A percentile compares a stretch with the other conserved stretches of the same genome.
phyloP scores from a whole-genome alignment of 2,329 filamentous ascomycete species.

The Talaromyces albobiverticillius region DNA sequence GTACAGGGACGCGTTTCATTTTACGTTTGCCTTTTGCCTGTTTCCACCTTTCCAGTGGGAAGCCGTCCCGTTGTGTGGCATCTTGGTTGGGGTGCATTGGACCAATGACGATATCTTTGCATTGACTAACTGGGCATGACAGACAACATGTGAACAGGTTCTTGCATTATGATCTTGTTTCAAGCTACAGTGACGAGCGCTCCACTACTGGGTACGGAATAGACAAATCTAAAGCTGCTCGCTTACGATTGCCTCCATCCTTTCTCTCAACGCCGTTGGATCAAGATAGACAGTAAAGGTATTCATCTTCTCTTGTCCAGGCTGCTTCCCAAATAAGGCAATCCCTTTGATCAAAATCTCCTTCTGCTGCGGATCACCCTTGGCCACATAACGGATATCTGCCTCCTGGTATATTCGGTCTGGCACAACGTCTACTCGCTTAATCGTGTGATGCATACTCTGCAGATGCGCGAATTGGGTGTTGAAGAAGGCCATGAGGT shows the following conservation, averaged over 20 bases:
- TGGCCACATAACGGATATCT: constrained; percentile 9
- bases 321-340: constrained; percentile 9
- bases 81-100: no score
- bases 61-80: no score
- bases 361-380: constrained; percentile 12
- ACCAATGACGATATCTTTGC: no score
- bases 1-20: not conserved
- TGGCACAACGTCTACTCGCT: constrained; percentile 11
- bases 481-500: constrained; percentile 8
- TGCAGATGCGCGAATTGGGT: constrained; percentile 5
- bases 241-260: constrained; percentile 1
- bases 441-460: constrained; percentile 14
- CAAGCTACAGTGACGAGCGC: no score
- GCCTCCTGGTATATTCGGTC: constrained; percentile 15
- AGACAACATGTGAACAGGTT: no score
- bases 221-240: not conserved
- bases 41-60: no score
- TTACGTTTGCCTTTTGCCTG: not conserved
- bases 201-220: no score
- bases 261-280: constrained; percentile 6
- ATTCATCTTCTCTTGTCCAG: constrained; percentile 7
- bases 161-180: no score
- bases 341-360: constrained; percentile 9
- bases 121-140: no score
- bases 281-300: constrained; percentile 13